Conservation (phyloP, 306 rosid species). For the Sicyos edulis region DNA sequence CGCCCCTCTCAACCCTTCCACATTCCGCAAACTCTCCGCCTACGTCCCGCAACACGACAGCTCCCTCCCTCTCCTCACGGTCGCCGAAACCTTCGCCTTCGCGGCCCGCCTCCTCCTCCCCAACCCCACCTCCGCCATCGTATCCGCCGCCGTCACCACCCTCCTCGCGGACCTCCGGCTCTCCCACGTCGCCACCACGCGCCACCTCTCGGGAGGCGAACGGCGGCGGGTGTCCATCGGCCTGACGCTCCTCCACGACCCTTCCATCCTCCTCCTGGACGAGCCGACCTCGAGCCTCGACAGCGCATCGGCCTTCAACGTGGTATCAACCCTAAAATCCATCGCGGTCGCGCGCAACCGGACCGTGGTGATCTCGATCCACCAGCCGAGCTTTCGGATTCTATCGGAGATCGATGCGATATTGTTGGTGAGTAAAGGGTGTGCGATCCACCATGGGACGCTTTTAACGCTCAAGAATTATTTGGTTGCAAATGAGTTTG, state of each 20-base stretch:
- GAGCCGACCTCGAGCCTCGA: constrained; percentile 98
- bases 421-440: constrained; percentile 57
- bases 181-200: constrained; percentile 50
- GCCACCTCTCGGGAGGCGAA: constrained; percentile 78
- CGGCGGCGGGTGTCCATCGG: constrained; percentile 78
- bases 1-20: constrained; percentile 57
- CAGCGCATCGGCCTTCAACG: constrained; percentile 68
- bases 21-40: constrained; percentile 75
- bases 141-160: constrained; percentile 36
- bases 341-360: constrained; percentile 51
- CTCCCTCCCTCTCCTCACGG: constrained; percentile 70
- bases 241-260: constrained; percentile 78
- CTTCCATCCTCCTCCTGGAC: constrained; percentile 66
- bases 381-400: constrained; percentile 85
- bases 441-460: constrained; percentile 68
- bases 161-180: constrained; percentile 58
- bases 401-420: constrained; percentile 62
- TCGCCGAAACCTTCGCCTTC: constrained; percentile 71
- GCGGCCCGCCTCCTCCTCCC: constrained; percentile 70
- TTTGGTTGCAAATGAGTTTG: constrained; percentile 50
- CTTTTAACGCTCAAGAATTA: constrained; percentile 50
- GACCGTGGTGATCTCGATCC: constrained; percentile 72
- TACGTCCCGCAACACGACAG: constrained; percentile 92
- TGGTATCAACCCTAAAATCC: constrained; percentile 67
- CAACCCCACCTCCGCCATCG: constrained; percentile 24